A percentile compares a stretch with the other conserved stretches of the same genome.
phyloP scores from a whole-genome alignment of 306 rosid genomes.

The Malus fusca region DNA sequence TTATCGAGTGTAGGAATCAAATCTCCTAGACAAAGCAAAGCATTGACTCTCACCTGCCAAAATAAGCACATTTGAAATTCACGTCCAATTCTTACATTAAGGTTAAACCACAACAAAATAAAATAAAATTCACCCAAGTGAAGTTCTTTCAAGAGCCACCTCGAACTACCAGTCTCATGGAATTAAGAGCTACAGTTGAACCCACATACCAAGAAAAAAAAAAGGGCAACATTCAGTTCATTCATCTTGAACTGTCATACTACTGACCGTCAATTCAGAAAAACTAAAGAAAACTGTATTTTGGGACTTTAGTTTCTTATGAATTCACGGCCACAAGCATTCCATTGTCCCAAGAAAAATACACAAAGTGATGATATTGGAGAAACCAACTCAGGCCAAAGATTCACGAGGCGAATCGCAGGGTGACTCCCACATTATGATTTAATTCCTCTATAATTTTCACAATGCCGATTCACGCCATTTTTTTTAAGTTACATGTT shows the following conservation, averaged over 20 bases:
- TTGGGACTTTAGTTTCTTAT: not conserved
- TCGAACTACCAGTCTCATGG: not conserved
- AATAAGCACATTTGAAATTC: constrained; percentile 4
- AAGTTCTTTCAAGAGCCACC: not conserved
- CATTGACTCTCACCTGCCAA: constrained; percentile 94
- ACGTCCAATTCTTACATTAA: not conserved
- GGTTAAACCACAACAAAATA: not conserved
- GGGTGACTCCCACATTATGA: not conserved
- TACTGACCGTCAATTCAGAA: not conserved
- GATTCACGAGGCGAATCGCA: not conserved
- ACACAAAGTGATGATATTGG: not conserved
- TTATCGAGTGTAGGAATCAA: constrained; percentile 77
- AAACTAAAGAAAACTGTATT: not conserved
- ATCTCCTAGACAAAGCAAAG: constrained; percentile 86
- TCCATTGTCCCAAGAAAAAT: not conserved
- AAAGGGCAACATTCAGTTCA: not conserved
- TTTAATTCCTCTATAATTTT: not conserved
- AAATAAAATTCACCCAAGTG: not conserved
- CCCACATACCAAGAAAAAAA: not conserved
- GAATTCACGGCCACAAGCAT: not conserved
- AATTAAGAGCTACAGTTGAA: not conserved
- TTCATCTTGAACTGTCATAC: not conserved
- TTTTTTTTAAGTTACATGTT: not conserved
- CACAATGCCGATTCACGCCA: not conserved
- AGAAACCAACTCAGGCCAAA: not conserved